phyloP scores from a whole-genome alignment of 139 green algal genomes.

The Chlorella sp. region DNA sequence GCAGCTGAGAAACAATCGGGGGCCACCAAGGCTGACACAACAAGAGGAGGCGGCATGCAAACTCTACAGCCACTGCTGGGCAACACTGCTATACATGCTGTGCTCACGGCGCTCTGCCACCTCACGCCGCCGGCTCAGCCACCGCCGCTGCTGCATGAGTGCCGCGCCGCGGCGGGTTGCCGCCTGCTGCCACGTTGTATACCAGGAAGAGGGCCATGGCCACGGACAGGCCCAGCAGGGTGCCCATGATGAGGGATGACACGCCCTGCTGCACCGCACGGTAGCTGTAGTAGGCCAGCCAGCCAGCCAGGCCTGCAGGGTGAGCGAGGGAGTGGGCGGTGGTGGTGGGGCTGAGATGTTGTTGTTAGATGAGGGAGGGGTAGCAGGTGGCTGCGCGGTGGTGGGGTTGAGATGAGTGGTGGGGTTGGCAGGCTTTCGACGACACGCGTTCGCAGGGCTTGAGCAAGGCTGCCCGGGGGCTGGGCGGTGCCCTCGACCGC shows the following conservation, averaged over 20 bases:
- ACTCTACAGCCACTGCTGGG: too few relatives aligned
- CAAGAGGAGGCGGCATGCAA: too few relatives aligned
- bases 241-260: neutral
- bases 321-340: neutral
- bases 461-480: too few relatives aligned
- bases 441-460: too few relatives aligned
- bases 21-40: too few relatives aligned
- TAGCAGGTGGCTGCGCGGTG: neutral
- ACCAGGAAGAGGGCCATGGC: slow-evolving; percentile 35
- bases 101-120: neutral
- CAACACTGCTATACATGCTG: too few relatives aligned
- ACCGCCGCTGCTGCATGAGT: neutral
- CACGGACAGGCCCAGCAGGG: slow-evolving; percentile 22
- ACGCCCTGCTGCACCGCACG: slow-evolving; percentile 21
- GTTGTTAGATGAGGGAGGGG: neutral
- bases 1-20: too few relatives aligned
- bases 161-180: slow-evolving; percentile 17
- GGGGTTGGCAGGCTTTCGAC: too few relatives aligned
- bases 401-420: too few relatives aligned
- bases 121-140: neutral
- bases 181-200: slow-evolving; percentile 41
- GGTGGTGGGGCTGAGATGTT: neutral
- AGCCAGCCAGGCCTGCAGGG: slow-evolving; percentile 22
- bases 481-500: too few relatives aligned
- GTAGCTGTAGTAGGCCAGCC: slow-evolving; percentile 28